A percentile compares a stretch with the other conserved stretches of the same genome.
Evolutionary conservation across 495 filamentous ascomycete genomes (phyloP).

Genomic region (Daldinia caldariorum): DNA sequence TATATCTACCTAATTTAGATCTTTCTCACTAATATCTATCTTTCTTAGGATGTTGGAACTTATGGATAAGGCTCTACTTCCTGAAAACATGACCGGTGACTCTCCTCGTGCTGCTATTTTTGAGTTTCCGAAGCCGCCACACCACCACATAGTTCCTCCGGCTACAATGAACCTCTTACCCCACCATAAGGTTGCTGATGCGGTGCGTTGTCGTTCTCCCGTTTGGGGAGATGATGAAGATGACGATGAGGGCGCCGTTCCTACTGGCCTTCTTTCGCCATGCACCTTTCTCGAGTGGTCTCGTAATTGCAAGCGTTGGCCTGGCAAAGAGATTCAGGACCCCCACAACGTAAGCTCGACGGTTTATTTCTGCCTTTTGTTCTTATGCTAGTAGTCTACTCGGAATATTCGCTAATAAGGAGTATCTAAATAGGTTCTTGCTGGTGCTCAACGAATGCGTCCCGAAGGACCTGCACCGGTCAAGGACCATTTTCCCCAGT

Average conservation of each 20-base stretch:
- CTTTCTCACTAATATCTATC: neutral
- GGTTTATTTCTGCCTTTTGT: neutral
- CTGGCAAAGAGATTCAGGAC: conserved; percentile 7
- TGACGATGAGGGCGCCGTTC: conserved; percentile 34
- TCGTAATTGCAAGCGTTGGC: conserved; percentile 22
- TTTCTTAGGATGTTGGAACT: conserved; percentile 27
- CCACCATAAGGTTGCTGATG: neutral
- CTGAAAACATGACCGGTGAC: conserved; percentile 24
- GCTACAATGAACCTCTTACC: neutral
- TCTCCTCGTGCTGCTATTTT: conserved; percentile 31
- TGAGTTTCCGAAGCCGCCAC: conserved; percentile 22
- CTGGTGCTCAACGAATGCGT: conserved; percentile 14
- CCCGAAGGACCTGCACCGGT: neutral
- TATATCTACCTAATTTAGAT: too few species aligned
- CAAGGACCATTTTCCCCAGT: conserved; percentile 8
- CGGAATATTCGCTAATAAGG: neutral
- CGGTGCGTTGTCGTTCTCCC: neutral
- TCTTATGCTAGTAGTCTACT: neutral
- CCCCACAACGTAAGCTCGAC: conserved; percentile 24
- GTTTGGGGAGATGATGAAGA: conserved; percentile 29
- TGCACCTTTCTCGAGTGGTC: conserved; percentile 40
- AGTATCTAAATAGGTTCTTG: conserved; percentile 9
- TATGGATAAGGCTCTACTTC: conserved; percentile 28
- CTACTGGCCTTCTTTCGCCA: conserved; percentile 36
- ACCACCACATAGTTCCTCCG: conserved; percentile 22